These are phyloP conservation scores for Tetracentron sinense DNA, from an alignment of 164 flowering plant species.

Conservation along the genomic window DNA sequence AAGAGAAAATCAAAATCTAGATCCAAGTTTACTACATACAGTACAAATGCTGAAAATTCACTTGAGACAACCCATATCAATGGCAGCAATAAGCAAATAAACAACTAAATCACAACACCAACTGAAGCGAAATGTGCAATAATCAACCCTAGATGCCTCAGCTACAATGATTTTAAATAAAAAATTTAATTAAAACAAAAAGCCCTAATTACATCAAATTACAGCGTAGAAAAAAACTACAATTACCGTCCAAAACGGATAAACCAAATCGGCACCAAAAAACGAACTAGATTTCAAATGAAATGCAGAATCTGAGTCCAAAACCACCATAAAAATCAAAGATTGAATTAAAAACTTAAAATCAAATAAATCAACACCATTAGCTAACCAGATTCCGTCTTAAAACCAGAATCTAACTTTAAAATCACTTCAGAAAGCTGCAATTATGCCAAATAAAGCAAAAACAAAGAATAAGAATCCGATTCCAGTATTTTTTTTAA, in stretches of 20 bases:
- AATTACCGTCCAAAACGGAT: neutral
- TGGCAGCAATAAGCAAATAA: neutral
- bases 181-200: neutral
- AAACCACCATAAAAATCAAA: neutral
- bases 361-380: neutral
- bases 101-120: neutral
- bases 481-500: constrained; percentile 18
- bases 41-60: neutral
- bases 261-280: neutral
- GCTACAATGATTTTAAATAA: neutral
- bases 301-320: constrained; percentile 5
- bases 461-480: constrained; percentile 21
- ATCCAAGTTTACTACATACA: neutral
- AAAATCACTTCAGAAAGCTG: constrained; percentile 15
- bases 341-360: no score
- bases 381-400: constrained; percentile 5
- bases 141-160: neutral
- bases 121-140: neutral
- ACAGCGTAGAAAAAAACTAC: neutral
- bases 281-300: constrained; percentile 9
- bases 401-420: constrained; percentile 7
- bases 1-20: neutral
- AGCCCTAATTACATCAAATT: neutral
- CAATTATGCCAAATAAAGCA: constrained; percentile 9
- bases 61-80: neutral